These are phyloP conservation scores for Aspergillus neoniger DNA, from an alignment of 2,329 filamentous ascomycete species.

Conservation along the genomic window DNA sequence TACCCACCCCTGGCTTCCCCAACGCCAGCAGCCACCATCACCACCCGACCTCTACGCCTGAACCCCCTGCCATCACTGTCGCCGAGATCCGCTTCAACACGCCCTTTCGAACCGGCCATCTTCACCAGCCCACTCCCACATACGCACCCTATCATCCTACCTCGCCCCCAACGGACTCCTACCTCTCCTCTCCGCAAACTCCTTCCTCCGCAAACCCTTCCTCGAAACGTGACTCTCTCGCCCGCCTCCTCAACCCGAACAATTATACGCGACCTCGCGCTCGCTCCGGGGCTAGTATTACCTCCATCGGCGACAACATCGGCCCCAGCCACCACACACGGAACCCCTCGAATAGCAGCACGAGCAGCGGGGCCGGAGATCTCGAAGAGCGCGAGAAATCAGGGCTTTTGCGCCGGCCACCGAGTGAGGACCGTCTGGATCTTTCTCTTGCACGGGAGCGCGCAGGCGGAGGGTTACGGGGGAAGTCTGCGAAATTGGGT, in stretches of 20 bases:
- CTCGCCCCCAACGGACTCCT: not conserved
- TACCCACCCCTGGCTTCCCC: conserved; percentile 45
- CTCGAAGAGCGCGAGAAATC: conserved; percentile 17
- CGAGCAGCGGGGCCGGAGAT: conserved; percentile 27
- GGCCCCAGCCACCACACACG: conserved; percentile 25
- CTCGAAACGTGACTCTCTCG: conserved; percentile 34
- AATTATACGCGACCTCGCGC: conserved; percentile 30
- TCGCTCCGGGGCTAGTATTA: conserved; percentile 27
- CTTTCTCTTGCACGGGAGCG: conserved; percentile 76
- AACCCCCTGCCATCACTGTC: conserved; percentile 54
- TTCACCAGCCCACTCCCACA: conserved; percentile 27
- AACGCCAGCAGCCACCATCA: conserved; percentile 18
- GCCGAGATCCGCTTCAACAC: conserved; percentile 92
- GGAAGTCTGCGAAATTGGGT: conserved; percentile 86
- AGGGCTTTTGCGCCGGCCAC: conserved; percentile 28
- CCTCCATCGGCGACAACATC: conserved; percentile 18
- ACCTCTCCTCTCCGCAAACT: conserved; percentile 1
- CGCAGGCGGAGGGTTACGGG: conserved; percentile 81
- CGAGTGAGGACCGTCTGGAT: conserved; percentile 59
- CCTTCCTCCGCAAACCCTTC: conserved; percentile 9
- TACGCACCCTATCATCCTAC: conserved; percentile 16
- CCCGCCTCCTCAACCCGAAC: conserved; percentile 36
- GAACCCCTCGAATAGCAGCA: conserved; percentile 34
- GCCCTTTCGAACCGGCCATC: conserved; percentile 55
- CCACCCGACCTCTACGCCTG: conserved; percentile 4